phyloP scores from a whole-genome alignment of 2,329 filamentous ascomycete genomes.

The Alternaria alternata region DNA sequence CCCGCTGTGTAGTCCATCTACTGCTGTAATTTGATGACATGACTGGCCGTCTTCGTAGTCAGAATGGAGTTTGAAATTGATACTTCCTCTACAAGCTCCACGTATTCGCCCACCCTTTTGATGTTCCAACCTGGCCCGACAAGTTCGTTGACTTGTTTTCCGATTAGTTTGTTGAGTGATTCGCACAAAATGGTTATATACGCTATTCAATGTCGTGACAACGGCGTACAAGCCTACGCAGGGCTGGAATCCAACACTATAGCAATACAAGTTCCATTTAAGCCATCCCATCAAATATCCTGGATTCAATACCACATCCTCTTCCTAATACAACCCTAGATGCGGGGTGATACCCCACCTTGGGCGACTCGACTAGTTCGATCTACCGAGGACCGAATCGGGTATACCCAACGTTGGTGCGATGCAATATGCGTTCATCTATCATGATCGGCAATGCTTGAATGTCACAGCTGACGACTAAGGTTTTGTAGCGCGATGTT shows the following conservation, averaged over 20 bases:
- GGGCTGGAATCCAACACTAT: neutral
- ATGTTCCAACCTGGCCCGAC: neutral
- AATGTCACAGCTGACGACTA: neutral
- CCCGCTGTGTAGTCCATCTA: conserved; percentile 40
- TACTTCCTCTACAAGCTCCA: neutral
- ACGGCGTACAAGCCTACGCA: neutral
- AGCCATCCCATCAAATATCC: neutral
- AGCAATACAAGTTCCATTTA: neutral
- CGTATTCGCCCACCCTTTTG: neutral
- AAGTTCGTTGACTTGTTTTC: neutral
- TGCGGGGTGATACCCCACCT: conserved; percentile 5
- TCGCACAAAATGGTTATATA: neutral
- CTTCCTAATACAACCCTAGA: neutral
- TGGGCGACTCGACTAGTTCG: conserved; percentile 31
- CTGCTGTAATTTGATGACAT: conserved; percentile 33
- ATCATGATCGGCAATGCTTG: conserved; percentile 1
- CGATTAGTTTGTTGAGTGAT: neutral
- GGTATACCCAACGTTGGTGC: neutral
- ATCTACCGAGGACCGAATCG: conserved; percentile 31
- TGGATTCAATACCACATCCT: neutral
- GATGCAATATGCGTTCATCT: conserved; percentile 1
- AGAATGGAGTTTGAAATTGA: neutral
- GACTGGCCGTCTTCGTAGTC: neutral
- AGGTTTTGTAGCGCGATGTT: neutral
- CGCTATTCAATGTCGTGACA: neutral